Base-by-base conservation (phyloP, 768 basidiomycete species). In the Botryobasidium botryosum region DNA sequence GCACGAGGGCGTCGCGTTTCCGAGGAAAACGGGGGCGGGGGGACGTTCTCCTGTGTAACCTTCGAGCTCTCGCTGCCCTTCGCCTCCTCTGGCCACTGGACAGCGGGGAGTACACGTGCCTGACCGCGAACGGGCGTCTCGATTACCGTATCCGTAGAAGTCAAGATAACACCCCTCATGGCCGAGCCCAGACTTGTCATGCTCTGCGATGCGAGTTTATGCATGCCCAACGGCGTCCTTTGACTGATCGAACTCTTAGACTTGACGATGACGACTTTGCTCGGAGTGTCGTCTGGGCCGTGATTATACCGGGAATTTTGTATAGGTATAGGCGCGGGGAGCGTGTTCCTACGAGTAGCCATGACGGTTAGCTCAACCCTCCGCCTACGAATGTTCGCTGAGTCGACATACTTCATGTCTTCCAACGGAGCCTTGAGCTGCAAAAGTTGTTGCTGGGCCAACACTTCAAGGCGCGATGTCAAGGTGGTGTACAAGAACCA, bases 91-190 rank as follows among this genome's bases (percentile, higher is more conserved):
- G n/a, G n/a, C n/a, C n/a, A n/a, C n/a, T n/a, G n/a, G n/a, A n/a
- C n/a, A n/a, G n/a, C n/a, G n/a, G n/a, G n/a, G n/a, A n/a, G n/a
- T n/a, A n/a, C n/a, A 13, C 25, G 32, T 17, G 17, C 21, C 18
- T 44, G 31, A 13, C 41, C 40, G 4, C 23, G 18, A 32, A 70
- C 66, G 1, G 84, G 84, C 10, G 84, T 88, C 3, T 72, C 66
- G 5, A 87, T 64, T 1, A 68, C 64, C 55, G 85, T 75, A 6
- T 85, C 84, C 0, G 85, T 85, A 6, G 76, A 65, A 0, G 85
- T 85, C 29, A 86, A 65, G 25, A 88, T 68, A 31, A 88, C 79
- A 2, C 85, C 66, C 50, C 65, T 65, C 66, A 68, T 68, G 12
- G 66, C 66, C 8, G 62, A 64, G 4, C 53, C 55, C 7, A 57